phyloP scores from a whole-genome alignment of 2,329 filamentous ascomycete species.

The Dothideomycetes sp. region DNA sequence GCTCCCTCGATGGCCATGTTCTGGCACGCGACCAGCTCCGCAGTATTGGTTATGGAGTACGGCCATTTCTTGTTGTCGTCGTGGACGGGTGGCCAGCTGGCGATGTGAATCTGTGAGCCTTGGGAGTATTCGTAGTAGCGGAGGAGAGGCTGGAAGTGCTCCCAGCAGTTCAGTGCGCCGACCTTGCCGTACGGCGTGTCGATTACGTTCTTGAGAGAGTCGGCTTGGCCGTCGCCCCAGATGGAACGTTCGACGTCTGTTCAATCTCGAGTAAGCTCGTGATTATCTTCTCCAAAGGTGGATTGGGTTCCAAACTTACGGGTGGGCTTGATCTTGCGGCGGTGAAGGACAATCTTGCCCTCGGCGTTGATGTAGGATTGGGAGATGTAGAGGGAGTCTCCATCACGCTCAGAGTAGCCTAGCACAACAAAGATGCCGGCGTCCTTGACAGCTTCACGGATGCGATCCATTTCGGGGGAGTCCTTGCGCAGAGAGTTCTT shows the following conservation, averaged over 20 bases:
- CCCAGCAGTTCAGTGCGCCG: constrained; percentile 35
- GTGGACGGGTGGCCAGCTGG: constrained; percentile 47
- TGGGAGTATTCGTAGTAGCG: constrained; percentile 37
- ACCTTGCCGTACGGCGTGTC: constrained; percentile 23
- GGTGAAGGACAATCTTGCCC: constrained; percentile 39
- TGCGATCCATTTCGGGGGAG: constrained; percentile 43
- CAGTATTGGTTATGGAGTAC: too few relatives aligned
- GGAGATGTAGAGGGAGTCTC: constrained; percentile 41
- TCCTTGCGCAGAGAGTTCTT: constrained; percentile 40
- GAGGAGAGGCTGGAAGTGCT: constrained; percentile 46
- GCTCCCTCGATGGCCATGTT: too few relatives aligned
- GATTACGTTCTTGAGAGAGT: constrained; percentile 40
- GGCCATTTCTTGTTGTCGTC: too few relatives aligned
- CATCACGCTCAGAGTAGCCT: constrained; percentile 43
- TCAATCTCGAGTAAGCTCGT: too few relatives aligned
- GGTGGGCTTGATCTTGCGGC: constrained; percentile 47
- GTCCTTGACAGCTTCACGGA: constrained; percentile 35
- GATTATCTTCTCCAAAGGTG: too few relatives aligned
- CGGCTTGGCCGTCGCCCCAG: constrained; percentile 44
- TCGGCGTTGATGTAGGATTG: constrained; percentile 41
- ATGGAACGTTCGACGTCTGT: constrained; percentile 45
- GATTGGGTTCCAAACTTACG: too few relatives aligned
- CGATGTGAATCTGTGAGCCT: constrained; percentile 42
- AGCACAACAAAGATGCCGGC: constrained; percentile 43
- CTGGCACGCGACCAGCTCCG: too few relatives aligned